phyloP scores from a whole-genome alignment of 177 flowering plant species.

The Vitis hybrid region DNA sequence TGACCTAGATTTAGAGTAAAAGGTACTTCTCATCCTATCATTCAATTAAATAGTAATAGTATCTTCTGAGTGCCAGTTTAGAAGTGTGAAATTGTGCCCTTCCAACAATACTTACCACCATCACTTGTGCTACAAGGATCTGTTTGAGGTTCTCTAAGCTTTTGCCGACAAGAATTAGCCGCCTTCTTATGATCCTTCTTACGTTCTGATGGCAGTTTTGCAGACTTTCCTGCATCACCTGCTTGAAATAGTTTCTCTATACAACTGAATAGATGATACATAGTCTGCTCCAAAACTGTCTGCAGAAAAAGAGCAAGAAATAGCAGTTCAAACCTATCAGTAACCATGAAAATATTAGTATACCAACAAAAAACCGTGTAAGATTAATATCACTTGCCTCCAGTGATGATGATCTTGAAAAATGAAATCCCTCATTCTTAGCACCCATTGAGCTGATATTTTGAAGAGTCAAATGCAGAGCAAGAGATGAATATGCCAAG shows the following conservation, averaged over 20 bases:
- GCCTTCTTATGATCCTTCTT: slow-evolving; percentile 22
- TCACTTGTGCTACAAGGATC: slow-evolving; percentile 25
- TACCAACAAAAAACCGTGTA: too few species aligned
- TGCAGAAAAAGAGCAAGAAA: slow-evolving; percentile 21
- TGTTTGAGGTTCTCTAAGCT: slow-evolving; percentile 25
- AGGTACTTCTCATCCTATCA: background rate
- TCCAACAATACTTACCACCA: slow-evolving; percentile 28
- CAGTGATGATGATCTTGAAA: slow-evolving; percentile 19
- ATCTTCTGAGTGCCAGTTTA: background rate
- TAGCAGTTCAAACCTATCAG: background rate
- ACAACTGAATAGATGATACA: slow-evolving; percentile 59
- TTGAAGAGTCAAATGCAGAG: slow-evolving; percentile 59
- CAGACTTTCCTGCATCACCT: slow-evolving; percentile 16
- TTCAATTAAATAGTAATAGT: background rate
- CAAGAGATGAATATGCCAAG: slow-evolving; percentile 68
- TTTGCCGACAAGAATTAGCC: slow-evolving; percentile 11
- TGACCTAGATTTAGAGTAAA: background rate
- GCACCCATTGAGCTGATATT: slow-evolving; percentile 18
- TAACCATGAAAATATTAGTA: background rate
- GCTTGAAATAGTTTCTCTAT: slow-evolving; percentile 39
- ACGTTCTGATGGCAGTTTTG: slow-evolving; percentile 15
- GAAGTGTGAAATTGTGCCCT: background rate
- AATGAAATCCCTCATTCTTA: slow-evolving; percentile 16
- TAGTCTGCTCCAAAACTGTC: slow-evolving; percentile 36
- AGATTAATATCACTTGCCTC: slow-evolving; percentile 41